phyloP scores from a whole-genome alignment of 768 basidiomycete species.

The Leccinum disarticulatum region DNA sequence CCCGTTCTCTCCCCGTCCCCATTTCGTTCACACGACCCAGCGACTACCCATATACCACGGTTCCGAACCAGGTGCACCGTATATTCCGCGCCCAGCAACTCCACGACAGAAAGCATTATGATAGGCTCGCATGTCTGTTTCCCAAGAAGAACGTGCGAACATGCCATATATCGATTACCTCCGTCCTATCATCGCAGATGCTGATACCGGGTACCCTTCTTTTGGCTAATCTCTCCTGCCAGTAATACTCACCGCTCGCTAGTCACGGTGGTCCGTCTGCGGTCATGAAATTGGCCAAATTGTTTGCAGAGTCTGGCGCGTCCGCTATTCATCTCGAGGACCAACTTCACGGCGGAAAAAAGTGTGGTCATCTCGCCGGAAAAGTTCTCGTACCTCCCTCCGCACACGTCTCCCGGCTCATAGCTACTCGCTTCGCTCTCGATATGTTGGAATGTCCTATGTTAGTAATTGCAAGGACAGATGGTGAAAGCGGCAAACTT shows the following conservation, averaged over 20 bases:
- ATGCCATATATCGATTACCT: slow-evolving; percentile 86
- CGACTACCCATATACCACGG: slow-evolving; percentile 95
- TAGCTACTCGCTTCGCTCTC: slow-evolving; percentile 86
- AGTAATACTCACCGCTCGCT: slow-evolving; percentile 9
- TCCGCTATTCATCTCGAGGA: slow-evolving; percentile 92
- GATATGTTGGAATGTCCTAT: slow-evolving; percentile 88
- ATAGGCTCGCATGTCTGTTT: slow-evolving; percentile 72
- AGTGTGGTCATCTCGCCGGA: slow-evolving; percentile 90
- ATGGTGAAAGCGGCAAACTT: slow-evolving; percentile 84
- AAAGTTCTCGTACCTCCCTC: slow-evolving; percentile 92
- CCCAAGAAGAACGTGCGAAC: slow-evolving; percentile 61
- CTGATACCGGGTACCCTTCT: slow-evolving; percentile 78
- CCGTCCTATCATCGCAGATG: slow-evolving; percentile 91
- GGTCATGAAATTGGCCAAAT: slow-evolving; percentile 91
- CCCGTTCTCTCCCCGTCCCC: not conserved
- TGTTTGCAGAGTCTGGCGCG: slow-evolving; percentile 94
- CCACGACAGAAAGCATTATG: slow-evolving; percentile 92
- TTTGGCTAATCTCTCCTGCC: not conserved
- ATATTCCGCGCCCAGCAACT: slow-evolving; percentile 89
- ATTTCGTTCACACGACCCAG: slow-evolving; percentile 36
- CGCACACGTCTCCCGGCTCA: slow-evolving; percentile 80
- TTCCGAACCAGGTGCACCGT: slow-evolving; percentile 93
- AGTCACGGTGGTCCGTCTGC: slow-evolving; percentile 93
- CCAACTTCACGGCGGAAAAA: slow-evolving; percentile 92
- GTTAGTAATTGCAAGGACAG: slow-evolving; percentile 89